phyloP scores from a whole-genome alignment of 2,329 filamentous ascomycete species.

The Pestalotiopsis sp. region DNA sequence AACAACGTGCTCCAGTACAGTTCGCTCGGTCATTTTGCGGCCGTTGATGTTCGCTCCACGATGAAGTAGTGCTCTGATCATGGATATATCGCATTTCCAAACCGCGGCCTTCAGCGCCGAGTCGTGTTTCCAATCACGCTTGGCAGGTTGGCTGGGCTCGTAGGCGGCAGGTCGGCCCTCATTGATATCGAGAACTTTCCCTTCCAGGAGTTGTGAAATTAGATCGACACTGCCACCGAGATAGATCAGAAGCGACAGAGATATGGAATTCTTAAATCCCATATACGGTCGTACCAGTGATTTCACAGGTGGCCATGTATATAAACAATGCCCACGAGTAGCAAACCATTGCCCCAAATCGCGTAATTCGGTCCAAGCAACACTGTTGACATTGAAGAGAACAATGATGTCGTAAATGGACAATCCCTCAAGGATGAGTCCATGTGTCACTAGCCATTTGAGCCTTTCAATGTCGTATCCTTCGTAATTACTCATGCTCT shows the following conservation, averaged over 20 bases:
- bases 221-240: background rate
- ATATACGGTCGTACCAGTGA: background rate
- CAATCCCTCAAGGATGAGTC: background rate
- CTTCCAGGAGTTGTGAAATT: background rate
- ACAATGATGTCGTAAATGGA: background rate
- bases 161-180: too few relatives aligned
- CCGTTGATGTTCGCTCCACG: background rate
- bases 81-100: background rate
- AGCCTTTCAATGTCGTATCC: background rate
- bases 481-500: fast-evolving
- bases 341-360: background rate
- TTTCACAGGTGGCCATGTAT: background rate
- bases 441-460: background rate
- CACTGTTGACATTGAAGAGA: too few relatives aligned
- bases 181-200: background rate
- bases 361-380: background rate
- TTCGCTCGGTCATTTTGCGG: background rate
- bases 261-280: background rate
- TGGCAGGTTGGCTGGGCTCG: too few relatives aligned
- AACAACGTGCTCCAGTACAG: background rate
- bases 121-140: background rate
- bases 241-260: background rate
- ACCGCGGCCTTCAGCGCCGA: background rate
- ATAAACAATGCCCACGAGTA: background rate
- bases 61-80: background rate